Evolutionary conservation across 129 eudicot genomes (phyloP).

Genomic region (Gnaphalium uliginosum): DNA sequence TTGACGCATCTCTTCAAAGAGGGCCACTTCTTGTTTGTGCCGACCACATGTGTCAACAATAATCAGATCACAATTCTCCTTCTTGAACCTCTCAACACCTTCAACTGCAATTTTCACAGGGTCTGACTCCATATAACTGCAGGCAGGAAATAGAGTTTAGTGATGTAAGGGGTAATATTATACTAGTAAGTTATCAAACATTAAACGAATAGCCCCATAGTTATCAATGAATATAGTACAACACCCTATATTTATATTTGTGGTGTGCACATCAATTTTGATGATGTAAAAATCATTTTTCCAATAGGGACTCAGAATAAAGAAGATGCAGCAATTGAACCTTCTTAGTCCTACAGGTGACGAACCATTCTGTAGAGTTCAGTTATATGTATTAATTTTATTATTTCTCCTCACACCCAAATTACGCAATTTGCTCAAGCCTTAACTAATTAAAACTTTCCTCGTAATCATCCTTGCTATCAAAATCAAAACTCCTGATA

Average conservation of each 20-base stretch:
- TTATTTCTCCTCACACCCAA: too few species aligned
- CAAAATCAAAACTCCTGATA: neutral
- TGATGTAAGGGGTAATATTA: neutral
- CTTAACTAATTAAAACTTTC: neutral
- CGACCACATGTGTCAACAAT: conserved; percentile 97
- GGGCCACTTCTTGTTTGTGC: conserved; percentile 88
- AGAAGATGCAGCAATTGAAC: too few species aligned
- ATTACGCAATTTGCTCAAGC: neutral
- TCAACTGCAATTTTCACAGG: conserved; percentile 88
- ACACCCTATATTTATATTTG: too few species aligned
- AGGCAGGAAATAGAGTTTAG: conserved; percentile 9
- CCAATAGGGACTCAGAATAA: too few species aligned
- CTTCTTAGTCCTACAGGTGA: too few species aligned
- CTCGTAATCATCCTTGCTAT: neutral
- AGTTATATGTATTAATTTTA: too few species aligned
- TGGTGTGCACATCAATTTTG: too few species aligned
- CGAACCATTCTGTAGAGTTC: too few species aligned
- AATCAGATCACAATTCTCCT: conserved; percentile 80
- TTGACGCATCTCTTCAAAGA: conserved; percentile 98
- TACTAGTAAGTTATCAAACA: too few species aligned
- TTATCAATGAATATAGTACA: too few species aligned
- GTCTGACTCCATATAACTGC: conserved; percentile 88
- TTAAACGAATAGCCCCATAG: too few species aligned
- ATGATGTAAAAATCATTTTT: too few species aligned
- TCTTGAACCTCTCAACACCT: conserved; percentile 82